A percentile compares a stretch with the other conserved stretches of the same genome.
Evolutionary conservation across 164 flowering plant genomes (phyloP).

Genomic region (Magnolia kwangsiensis): DNA sequence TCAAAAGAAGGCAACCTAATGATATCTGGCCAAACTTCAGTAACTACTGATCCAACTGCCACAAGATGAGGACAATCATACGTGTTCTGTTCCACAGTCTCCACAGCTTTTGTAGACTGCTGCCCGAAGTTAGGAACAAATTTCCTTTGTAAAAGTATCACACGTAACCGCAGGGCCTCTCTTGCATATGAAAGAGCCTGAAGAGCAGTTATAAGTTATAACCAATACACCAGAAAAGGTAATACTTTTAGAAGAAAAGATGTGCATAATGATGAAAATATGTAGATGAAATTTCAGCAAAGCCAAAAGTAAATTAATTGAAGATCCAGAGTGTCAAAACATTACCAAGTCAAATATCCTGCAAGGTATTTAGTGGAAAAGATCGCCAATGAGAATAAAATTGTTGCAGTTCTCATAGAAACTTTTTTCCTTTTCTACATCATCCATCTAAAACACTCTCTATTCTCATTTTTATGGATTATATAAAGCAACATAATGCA

Average conservation of each 20-base stretch:
- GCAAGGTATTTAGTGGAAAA: no score
- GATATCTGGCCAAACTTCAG: conserved; percentile 44
- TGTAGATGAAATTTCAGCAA: neutral
- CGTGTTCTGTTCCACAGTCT: conserved; percentile 27
- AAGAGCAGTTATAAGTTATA: conserved; percentile 7
- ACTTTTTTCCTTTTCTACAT: no score
- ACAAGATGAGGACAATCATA: conserved; percentile 31
- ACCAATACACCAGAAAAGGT: neutral
- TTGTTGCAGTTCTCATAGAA: no score
- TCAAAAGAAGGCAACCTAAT: conserved; percentile 31
- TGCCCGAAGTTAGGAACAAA: conserved; percentile 46
- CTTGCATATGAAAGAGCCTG: conserved; percentile 84
- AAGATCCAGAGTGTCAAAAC: no score
- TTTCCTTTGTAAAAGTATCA: conserved; percentile 55
- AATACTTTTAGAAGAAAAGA: neutral
- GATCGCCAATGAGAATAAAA: no score
- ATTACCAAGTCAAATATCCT: no score
- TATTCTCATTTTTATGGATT: no score
- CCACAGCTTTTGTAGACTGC: conserved; percentile 25
- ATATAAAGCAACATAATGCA: no score
- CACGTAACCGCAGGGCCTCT: conserved; percentile 65
- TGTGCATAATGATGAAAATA: neutral
- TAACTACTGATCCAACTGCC: conserved; percentile 33
- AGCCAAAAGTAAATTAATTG: neutral
- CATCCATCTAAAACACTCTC: no score